Conservation (phyloP, 345 rosid species). For the Aquilaria sinensis region DNA sequence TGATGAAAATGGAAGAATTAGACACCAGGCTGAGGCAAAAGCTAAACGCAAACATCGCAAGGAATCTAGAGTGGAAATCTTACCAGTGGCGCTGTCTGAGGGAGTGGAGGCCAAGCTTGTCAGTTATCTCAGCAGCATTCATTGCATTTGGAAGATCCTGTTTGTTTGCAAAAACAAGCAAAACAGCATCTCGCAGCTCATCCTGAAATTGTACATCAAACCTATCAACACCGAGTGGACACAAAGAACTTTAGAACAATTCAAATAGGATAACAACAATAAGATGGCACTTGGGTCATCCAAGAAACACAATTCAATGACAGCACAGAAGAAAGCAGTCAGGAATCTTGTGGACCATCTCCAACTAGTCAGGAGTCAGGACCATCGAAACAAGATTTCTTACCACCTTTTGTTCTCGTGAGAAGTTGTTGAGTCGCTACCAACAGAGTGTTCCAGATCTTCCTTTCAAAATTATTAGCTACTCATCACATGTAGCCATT, state of each 20-base stretch:
- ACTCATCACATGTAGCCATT: no score
- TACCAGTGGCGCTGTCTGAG: constrained; percentile 69
- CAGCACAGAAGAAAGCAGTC: no score
- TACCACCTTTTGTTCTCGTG: no score
- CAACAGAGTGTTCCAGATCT: no score
- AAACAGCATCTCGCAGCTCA: constrained; percentile 83
- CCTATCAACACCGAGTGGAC: no score
- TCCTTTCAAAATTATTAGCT: no score
- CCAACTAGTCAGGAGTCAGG: no score
- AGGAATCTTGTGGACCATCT: no score
- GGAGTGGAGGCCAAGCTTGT: constrained; percentile 69
- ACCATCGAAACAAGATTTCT: no score
- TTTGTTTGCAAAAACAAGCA: constrained; percentile 89
- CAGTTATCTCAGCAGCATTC: constrained; percentile 90
- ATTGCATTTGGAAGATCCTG: constrained; percentile 95
- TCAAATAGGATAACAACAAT: neutral
- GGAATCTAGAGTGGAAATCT: constrained; percentile 3
- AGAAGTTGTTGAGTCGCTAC: no score
- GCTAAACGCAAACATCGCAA: neutral
- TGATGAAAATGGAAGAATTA: constrained; percentile 18
- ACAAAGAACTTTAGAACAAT: neutral
- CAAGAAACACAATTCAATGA: neutral
- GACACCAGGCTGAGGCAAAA: neutral
- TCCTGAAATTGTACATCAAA: constrained; percentile 38
- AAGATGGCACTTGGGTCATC: constrained; percentile 3